Evolutionary conservation across 2,329 filamentous ascomycete species (phyloP), one percentile per base, ranked within the genome.

Genomic region (Fusarium sp.): DNA sequence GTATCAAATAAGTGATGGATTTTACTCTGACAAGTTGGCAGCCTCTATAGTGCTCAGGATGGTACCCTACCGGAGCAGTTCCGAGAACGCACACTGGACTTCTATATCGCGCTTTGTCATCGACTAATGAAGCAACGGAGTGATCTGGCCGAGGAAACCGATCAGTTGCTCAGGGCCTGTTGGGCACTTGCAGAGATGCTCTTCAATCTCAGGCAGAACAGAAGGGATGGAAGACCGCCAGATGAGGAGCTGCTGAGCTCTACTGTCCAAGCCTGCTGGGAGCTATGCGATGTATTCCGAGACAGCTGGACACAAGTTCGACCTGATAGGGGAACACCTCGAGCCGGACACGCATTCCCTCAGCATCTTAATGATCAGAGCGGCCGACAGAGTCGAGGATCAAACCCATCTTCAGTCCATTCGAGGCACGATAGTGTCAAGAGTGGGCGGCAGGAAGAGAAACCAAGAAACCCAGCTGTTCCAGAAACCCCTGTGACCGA

Each of bases 401-500:
- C 86, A 17, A 89, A 86, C 70, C 87, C 87, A 24, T 85, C 85
- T 5, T 87, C 86, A 2, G 78, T 84, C 24, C 83, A 84, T 65
- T 88, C 88, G 22, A 90, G 88, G 76, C 84, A 84, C 18, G 86
- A 88, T 44, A 89, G 87, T 74, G 81, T 87, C 47, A 87, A 88
- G 77, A 86, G 85, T 56, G 72, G 64, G 20, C 80, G 80, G 9
- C 77, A 79, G 44, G 84, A 89, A 67, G 85, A 91, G 76, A 85
- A 84, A 80, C 80, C 85, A 75, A 84, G 85, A 62, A 87, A 86
- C 61, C 81, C 83, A 24, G 83, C 84, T 5, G 88, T 91, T 9
- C 95, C 95, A 2, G 96, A 98, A 83, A 98, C 95, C 0, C 95
- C 95, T 0, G 96, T 96, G 2, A 98, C 95, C 9, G 95, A 98